phyloP scores from a whole-genome alignment of 164 flowering plant genomes.

The Platanus orientalis region DNA sequence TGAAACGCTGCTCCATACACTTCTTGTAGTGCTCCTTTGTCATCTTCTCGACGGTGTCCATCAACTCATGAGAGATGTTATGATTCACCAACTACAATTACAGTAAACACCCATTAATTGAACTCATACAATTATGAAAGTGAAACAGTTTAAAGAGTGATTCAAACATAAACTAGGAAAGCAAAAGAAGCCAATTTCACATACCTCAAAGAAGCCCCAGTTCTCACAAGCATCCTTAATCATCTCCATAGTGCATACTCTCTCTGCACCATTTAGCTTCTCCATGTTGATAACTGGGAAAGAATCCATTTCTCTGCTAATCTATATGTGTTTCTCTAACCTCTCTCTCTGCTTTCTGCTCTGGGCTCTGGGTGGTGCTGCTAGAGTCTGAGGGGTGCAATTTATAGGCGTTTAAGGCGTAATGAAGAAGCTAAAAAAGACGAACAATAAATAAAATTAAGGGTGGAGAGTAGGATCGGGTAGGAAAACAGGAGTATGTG shows the following conservation, averaged over 20 bases:
- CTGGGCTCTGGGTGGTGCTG: background rate
- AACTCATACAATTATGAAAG: background rate
- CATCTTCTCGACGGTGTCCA: constrained; percentile 75
- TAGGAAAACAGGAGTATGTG: too few species aligned
- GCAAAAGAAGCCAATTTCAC: background rate
- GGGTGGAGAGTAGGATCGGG: too few species aligned
- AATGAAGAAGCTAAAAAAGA: too few species aligned
- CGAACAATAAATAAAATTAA: too few species aligned
- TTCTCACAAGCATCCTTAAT: constrained; percentile 86
- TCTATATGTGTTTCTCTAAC: background rate
- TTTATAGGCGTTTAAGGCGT: too few species aligned
- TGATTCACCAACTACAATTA: constrained; percentile 61
- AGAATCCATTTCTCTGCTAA: constrained; percentile 32
- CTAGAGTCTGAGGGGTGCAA: too few species aligned
- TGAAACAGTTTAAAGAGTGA: too few species aligned
- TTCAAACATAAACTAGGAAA: too few species aligned
- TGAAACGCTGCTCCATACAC: constrained; percentile 74
- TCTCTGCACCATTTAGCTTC: constrained; percentile 63
- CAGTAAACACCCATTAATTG: background rate
- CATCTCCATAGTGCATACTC: constrained; percentile 50
- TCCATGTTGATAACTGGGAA: constrained; percentile 76
- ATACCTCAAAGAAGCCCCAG: constrained; percentile 98
- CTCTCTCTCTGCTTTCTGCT: background rate
- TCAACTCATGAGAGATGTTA: constrained; percentile 54
- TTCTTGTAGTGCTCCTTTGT: constrained; percentile 78